These are phyloP conservation scores for Colletotrichum falcatum DNA, from an alignment of 2,329 filamentous ascomycete species.

Conservation along the genomic window DNA sequence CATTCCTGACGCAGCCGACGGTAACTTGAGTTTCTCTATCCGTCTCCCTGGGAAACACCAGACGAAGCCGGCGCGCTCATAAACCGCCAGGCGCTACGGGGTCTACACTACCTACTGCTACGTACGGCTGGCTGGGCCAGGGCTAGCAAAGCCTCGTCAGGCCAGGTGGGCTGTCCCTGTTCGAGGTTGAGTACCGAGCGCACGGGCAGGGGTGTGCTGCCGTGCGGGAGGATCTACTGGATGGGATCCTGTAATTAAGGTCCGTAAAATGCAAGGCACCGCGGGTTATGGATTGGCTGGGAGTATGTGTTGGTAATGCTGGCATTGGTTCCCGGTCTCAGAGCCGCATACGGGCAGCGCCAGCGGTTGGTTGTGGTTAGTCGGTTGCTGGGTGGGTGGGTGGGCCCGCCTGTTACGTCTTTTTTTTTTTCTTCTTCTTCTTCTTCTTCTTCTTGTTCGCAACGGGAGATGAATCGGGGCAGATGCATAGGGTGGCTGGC, in stretches of 20 bases:
- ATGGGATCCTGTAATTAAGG: slow-evolving; percentile 35
- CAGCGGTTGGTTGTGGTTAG: slow-evolving; percentile 9
- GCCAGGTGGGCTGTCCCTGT: slow-evolving; percentile 41
- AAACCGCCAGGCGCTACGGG: background rate
- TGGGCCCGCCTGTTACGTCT: background rate
- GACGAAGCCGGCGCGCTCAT: slow-evolving; percentile 16
- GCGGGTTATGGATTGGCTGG: slow-evolving; percentile 27
- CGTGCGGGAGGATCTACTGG: slow-evolving; percentile 38
- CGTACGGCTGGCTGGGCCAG: slow-evolving; percentile 15
- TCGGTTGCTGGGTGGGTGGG: background rate
- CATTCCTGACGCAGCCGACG: slow-evolving; percentile 31
- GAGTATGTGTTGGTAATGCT: slow-evolving; percentile 12
- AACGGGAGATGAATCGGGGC: slow-evolving; percentile 5
- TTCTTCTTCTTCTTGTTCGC: too few species aligned
- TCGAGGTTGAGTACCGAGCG: slow-evolving; percentile 42
- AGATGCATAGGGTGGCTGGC: background rate
- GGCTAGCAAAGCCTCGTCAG: slow-evolving; percentile 37
- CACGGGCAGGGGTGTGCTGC: slow-evolving; percentile 18
- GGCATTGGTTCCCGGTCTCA: slow-evolving; percentile 15
- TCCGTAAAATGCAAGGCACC: slow-evolving; percentile 32
- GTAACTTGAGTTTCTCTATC: background rate
- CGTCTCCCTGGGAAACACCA: background rate
- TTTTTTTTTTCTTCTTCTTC: too few species aligned
- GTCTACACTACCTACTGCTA: too few species aligned
- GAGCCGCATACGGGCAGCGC: background rate